A percentile compares a stretch with the other conserved stretches of the same genome.
These are phyloP conservation scores for Rugosomyces carneus DNA, from an alignment of 1,284 basidiomycete species.

Conservation along the genomic window DNA sequence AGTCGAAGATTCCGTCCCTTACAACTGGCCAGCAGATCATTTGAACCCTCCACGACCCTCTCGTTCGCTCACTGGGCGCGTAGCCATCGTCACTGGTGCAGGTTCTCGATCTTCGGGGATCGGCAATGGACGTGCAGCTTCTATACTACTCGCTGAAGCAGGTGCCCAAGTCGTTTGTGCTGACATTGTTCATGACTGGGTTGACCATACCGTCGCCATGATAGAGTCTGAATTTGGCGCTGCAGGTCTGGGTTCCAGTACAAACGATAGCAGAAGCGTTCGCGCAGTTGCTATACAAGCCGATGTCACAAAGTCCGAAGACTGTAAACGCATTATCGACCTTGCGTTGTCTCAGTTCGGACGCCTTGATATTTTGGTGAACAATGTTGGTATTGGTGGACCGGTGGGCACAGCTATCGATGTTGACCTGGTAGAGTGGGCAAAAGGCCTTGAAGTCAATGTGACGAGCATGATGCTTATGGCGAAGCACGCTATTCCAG, in stretches of 20 bases:
- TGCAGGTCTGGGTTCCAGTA: no score
- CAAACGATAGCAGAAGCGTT: no score
- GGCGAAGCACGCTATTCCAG: constrained; percentile 31
- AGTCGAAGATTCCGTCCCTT: constrained; percentile 5
- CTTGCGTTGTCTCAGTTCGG: constrained; percentile 25
- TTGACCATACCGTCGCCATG: constrained; percentile 29
- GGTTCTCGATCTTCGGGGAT: constrained; percentile 31
- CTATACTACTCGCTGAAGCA: constrained; percentile 32
- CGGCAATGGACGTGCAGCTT: constrained; percentile 33
- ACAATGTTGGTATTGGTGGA: constrained; percentile 35
- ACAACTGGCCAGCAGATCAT: constrained; percentile 7
- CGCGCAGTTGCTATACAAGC: constrained; percentile 26
- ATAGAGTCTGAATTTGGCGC: constrained; percentile 28
- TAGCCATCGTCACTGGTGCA: constrained; percentile 36
- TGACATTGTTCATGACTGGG: constrained; percentile 30
- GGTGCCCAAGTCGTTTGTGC: constrained; percentile 30
- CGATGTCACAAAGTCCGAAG: constrained; percentile 28
- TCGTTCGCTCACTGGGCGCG: constrained; percentile 23
- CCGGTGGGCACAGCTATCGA: constrained; percentile 28
- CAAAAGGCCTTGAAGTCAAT: constrained; percentile 28
- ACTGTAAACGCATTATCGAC: constrained; percentile 28
- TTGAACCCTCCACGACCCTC: constrained; percentile 24
- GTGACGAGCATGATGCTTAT: constrained; percentile 33
- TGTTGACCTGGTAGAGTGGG: constrained; percentile 28
- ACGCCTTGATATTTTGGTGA: constrained; percentile 32